Evolutionary conservation across 2,329 filamentous ascomycete genomes (phyloP).

Genomic region (Mycosphaerella arachidis): DNA sequence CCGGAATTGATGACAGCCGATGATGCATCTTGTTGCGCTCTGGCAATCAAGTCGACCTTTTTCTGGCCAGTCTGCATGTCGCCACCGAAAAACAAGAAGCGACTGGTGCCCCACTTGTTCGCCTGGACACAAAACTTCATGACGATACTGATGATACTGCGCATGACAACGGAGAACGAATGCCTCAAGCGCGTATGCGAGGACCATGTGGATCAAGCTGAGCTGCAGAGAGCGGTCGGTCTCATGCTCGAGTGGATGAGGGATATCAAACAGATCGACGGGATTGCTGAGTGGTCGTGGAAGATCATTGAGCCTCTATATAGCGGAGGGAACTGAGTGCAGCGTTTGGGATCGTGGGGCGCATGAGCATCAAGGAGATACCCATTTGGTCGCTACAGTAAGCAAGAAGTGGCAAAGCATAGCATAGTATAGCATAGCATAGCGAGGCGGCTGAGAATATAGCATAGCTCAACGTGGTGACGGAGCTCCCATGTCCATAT

Average conservation of each 20-base stretch:
- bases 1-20: conserved; percentile 51
- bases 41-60: conserved; percentile 55
- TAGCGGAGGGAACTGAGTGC: not conserved
- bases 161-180: conserved; percentile 50
- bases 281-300: conserved; percentile 55
- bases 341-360: not conserved
- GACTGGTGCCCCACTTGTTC: conserved; percentile 56
- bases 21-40: conserved; percentile 52
- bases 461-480: too few relatives aligned
- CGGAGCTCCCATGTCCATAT: too few relatives aligned
- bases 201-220: conserved; percentile 44
- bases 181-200: conserved; percentile 49
- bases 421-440: too few relatives aligned
- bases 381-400: not conserved
- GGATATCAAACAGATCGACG: conserved; percentile 53
- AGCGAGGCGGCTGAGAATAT: too few relatives aligned
- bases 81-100: conserved; percentile 54
- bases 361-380: not conserved
- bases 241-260: conserved; percentile 57
- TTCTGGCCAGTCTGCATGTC: conserved; percentile 58
- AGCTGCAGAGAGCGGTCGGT: conserved; percentile 49
- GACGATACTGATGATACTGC: conserved; percentile 54
- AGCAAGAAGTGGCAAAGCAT: too few relatives aligned
- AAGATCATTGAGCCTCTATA: conserved; percentile 47
- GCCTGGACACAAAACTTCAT: conserved; percentile 61